Base-by-base conservation (phyloP, 257 asterid genomes). In the Ballota nigra region DNA sequence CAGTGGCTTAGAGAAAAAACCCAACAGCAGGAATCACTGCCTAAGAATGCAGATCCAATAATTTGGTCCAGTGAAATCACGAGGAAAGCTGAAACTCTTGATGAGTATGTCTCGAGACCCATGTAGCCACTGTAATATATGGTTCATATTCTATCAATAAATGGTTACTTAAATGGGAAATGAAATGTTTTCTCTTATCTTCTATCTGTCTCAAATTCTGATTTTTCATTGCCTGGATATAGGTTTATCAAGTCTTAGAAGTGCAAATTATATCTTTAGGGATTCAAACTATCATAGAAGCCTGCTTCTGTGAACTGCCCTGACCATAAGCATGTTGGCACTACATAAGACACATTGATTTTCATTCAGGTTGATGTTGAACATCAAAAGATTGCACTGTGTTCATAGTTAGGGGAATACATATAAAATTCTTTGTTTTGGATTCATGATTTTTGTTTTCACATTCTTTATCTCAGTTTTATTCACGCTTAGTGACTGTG, bases 11-110 rank as follows among this genome's bases (percentile, higher is more conserved):
- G 77, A 76, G 95, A 87, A 52, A 85, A 81, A 79, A 83, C 60
- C 70, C 95, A 89, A 45, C 94, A 79, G 78, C 99, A 95, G 81
- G 94, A 92, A 70, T 75, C 87, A 8, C 79, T 88, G 62, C 89
- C 97, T 59, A 89, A 92, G 83, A 85, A 72, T 78, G 88, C 81
- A 63, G 91, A 95, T 87, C 99, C 99, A 28, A 57, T 89, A 64
- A 83, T 89, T 67, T 81, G 92, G 89, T 86, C 97, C 36, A 64
- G 79, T 81, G 94, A 95, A 64, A 89, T 95, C 81, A 81, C 68
- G 69, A 82, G 78, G 77, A 92, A 71, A 82, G 66, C 93, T 10
- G 88, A 89, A 69, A 81, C 86, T 70, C 89, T 95, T 65, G 80
- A 84, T 5, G 87, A 78, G 99, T 95, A 89, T 58, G 98, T 85